Evolutionary conservation across 2,329 filamentous ascomycete genomes (phyloP), one percentile per base, ranked within the genome.

Genomic region (Aspergillus clavatus): DNA sequence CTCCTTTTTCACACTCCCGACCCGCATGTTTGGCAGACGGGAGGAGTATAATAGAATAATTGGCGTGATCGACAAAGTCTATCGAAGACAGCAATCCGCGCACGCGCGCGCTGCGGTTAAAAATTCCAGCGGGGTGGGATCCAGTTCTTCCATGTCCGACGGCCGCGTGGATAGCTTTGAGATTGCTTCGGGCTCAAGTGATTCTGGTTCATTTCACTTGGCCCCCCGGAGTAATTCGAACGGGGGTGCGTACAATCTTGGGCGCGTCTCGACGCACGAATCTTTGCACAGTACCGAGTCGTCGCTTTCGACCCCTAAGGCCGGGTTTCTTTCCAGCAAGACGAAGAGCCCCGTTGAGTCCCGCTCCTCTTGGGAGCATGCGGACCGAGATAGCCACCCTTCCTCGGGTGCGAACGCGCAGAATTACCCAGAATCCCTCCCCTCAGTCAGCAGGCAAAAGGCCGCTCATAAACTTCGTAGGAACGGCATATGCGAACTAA

Each of bases 1-100:
- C 1, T 94, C 89, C 4, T 93, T 94, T 61, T 96, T 96, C 68
- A 86, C 89, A 54, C 77, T 96, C 16, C 91, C 91, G 0, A 80
- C 82, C 0, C 76, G 77, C 46, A 89, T 94, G 76, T 86, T 95
- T 53, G 91, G 91, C 3, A 81, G 90, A 27, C 76, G 84, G 23
- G 74, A 80, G 50, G 88, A 95, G 62, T 82, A 81, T 33, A 75
- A 83, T 38, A 78, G 79, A 28, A 79, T 96, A 7, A 69, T 89
- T 29, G 78, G 76, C 53, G 78, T 93, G 27, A 87, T 96, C 40
- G 84, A 94, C 52, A 83, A 82, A 38, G 84, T 89, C 39, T 80
- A 86, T 16, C 82, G 76, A 59, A 82, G 77, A 26, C 86, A 90
- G 40, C 68, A 70, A 35, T 55, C 59, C 18, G 56, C 62, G 5